phyloP scores from a whole-genome alignment of 768 basidiomycete species.

The Imleria badia region DNA sequence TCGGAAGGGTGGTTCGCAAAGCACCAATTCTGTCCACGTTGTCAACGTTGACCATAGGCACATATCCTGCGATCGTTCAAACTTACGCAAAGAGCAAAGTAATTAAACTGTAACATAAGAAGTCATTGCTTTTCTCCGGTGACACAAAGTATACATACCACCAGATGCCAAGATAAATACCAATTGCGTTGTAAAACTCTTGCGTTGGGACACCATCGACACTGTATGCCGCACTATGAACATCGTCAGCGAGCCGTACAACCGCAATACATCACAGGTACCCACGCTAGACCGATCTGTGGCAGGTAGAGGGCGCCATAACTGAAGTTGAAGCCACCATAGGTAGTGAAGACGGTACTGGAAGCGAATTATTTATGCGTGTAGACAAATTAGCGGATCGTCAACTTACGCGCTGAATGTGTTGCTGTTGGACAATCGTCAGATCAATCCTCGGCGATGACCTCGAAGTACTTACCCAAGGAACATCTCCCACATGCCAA shows the following conservation, averaged over 20 bases:
- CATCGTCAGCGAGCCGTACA: background rate
- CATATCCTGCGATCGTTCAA: background rate
- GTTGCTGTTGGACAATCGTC: conserved; percentile 18
- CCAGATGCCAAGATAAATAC: conserved; percentile 31
- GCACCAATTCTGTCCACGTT: conserved; percentile 21
- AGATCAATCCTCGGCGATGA: background rate
- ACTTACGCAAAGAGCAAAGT: conserved; percentile 27
- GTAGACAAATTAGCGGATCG: background rate
- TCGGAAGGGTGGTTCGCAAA: conserved; percentile 26
- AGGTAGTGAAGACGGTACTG: conserved; percentile 29
- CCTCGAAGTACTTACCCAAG: conserved; percentile 22
- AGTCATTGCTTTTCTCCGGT: background rate
- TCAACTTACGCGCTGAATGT: conserved; percentile 28
- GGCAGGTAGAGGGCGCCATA: conserved; percentile 30
- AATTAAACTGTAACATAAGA: conserved; percentile 15
- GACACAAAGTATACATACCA: conserved; percentile 8
- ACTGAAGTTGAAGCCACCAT: conserved; percentile 31
- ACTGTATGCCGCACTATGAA: conserved; percentile 24
- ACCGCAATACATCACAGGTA: background rate
- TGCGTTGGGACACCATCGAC: conserved; percentile 22
- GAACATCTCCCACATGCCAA: conserved; percentile 34
- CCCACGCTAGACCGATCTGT: conserved; percentile 26
- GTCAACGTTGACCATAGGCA: background rate
- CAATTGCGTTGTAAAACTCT: conserved; percentile 26
- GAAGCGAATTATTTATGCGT: background rate